Conservation (phyloP, 2,329 filamentous ascomycete species). For the Alternaria alternata region DNA sequence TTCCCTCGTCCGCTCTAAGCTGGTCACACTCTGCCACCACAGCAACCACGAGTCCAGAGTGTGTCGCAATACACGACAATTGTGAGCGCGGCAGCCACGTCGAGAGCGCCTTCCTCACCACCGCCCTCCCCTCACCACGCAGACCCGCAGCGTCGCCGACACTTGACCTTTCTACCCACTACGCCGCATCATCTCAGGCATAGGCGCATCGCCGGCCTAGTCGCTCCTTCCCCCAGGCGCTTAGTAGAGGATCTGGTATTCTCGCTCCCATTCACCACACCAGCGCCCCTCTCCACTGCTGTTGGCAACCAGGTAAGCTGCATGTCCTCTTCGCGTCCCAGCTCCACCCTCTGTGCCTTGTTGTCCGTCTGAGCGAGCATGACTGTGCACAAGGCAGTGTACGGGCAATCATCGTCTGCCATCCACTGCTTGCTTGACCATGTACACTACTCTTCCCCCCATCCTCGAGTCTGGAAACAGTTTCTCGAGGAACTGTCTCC, state of each 20-base stretch:
- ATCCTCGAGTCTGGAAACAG: conserved; percentile 10
- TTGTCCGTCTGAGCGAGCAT: conserved; percentile 10
- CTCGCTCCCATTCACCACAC: conserved; percentile 47
- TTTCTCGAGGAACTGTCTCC: conserved; percentile 8
- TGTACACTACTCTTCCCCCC: conserved; percentile 17
- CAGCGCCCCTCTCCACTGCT: conserved; percentile 24
- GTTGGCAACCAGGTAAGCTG: conserved; percentile 47
- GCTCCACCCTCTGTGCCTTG: conserved; percentile 15
- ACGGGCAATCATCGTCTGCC: conserved; percentile 16
- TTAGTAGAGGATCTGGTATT: conserved; percentile 55
- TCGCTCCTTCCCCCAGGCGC: conserved; percentile 52
- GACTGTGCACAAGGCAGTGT: conserved; percentile 13
- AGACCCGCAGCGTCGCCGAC: conserved; percentile 16
- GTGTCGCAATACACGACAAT: conserved; percentile 22
- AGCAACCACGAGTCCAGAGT: not conserved
- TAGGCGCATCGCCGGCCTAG: conserved; percentile 47
- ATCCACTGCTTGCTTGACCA: conserved; percentile 17
- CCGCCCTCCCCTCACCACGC: conserved; percentile 8
- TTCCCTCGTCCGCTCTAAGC: conserved; percentile 31
- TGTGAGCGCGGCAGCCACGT: conserved; percentile 9
- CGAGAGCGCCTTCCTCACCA: conserved; percentile 9
- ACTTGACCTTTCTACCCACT: conserved; percentile 29
- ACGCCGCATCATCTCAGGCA: conserved; percentile 33
- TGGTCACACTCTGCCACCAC: conserved; percentile 22
- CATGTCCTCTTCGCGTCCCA: conserved; percentile 27